phyloP scores from a whole-genome alignment of 2,329 filamentous ascomycete genomes.

The Ophiostoma himal-ulmi region DNA sequence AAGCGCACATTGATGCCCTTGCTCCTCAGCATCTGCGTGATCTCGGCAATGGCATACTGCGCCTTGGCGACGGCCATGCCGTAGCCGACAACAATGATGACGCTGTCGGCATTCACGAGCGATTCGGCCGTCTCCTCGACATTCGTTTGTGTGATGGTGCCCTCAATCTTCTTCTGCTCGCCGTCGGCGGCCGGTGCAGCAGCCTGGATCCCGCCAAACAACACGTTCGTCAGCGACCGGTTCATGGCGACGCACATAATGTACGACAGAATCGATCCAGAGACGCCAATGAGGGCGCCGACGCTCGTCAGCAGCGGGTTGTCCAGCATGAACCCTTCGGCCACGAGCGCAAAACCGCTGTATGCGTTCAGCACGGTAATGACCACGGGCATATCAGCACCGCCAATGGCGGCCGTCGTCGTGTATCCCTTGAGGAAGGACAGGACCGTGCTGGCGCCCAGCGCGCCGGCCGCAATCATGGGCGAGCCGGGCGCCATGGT shows the following conservation, averaged over 20 bases:
- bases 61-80: constrained; percentile 94
- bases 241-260: constrained; percentile 91
- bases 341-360: constrained; percentile 82
- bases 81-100: constrained; percentile 87
- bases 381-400: constrained; percentile 90
- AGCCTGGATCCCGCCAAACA: constrained; percentile 68
- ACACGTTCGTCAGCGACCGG: constrained; percentile 76
- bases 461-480: constrained; percentile 68
- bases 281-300: constrained; percentile 80
- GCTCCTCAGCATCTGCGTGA: constrained; percentile 65
- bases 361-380: constrained; percentile 89
- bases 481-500: constrained; percentile 76
- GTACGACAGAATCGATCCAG: constrained; percentile 81
- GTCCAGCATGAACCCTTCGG: constrained; percentile 86
- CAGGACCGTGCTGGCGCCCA: constrained; percentile 68
- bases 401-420: constrained; percentile 80
- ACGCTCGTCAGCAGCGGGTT: constrained; percentile 80
- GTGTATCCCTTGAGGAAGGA: constrained; percentile 85
- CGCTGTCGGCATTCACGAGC: constrained; percentile 68
- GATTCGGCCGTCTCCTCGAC: constrained; percentile 76
- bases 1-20: constrained; percentile 79
- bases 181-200: constrained; percentile 48
- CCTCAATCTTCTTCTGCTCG: constrained; percentile 72
- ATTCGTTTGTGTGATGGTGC: constrained; percentile 68
- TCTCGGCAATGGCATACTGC: constrained; percentile 83